phyloP scores from a whole-genome alignment of 73 alveolate genomes.

The Symbiodinium natans region DNA sequence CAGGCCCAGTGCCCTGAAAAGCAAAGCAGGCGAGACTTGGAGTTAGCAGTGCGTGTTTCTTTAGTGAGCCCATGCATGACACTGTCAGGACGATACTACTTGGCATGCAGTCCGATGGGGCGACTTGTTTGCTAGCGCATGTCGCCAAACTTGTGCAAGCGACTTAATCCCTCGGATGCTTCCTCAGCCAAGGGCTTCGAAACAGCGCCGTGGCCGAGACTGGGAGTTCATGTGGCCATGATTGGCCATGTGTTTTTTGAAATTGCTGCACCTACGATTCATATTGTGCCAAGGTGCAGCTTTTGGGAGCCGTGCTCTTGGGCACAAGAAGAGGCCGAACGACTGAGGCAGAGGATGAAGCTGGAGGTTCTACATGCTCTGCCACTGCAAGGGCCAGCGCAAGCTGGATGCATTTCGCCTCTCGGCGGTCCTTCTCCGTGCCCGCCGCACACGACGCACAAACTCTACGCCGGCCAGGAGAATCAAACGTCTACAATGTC shows the following conservation, averaged over 20 bases:
- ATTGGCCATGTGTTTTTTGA: neutral
- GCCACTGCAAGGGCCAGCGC: too few species aligned
- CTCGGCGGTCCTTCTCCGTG: too few species aligned
- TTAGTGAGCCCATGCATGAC: neutral
- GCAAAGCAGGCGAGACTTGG: slow-evolving; percentile 32
- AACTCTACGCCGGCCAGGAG: too few species aligned
- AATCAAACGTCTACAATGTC: too few species aligned
- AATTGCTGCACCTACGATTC: neutral
- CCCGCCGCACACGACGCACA: too few species aligned
- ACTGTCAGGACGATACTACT: slow-evolving; percentile 29
- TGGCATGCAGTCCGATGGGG: slow-evolving; percentile 81
- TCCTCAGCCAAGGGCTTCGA: slow-evolving; percentile 29
- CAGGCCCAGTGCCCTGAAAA: slow-evolving; percentile 41
- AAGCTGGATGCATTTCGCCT: too few species aligned
- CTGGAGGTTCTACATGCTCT: neutral
- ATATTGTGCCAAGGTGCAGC: slow-evolving; percentile 19
- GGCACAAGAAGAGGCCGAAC: slow-evolving; percentile 76
- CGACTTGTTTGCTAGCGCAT: neutral
- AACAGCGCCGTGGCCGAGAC: slow-evolving; percentile 36
- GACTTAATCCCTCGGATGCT: neutral
- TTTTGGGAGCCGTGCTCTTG: slow-evolving; percentile 72
- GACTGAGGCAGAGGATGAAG: slow-evolving; percentile 16
- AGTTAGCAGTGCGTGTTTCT: neutral
- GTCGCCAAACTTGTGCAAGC: neutral
- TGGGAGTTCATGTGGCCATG: neutral